Evolutionary conservation across 306 rosid genomes (phyloP).

Genomic region (Begonia peltatifolia): DNA sequence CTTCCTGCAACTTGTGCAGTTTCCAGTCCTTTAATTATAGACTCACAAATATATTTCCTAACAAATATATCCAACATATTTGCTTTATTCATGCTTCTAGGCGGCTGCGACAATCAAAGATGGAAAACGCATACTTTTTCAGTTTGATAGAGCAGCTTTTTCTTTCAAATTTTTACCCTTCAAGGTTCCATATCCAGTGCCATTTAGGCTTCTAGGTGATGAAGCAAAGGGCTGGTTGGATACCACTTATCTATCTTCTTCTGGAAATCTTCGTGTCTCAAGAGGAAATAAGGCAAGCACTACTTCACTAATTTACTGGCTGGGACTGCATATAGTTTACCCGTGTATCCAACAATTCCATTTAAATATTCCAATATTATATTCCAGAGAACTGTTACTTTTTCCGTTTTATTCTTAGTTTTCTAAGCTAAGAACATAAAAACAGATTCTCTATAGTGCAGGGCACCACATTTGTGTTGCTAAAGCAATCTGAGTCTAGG

Average conservation of each 20-base stretch:
- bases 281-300: constrained; percentile 85
- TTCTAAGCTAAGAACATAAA: constrained; percentile 22
- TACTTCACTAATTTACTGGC: constrained; percentile 8
- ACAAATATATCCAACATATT: too few relatives aligned
- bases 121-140: constrained; percentile 76
- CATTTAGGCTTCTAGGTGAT: constrained; percentile 86
- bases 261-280: constrained; percentile 85
- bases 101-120: constrained; percentile 77
- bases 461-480: constrained; percentile 96
- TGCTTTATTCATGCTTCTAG: constrained; percentile 13
- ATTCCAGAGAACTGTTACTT: too few relatives aligned
- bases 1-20: too few relatives aligned
- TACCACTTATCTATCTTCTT: constrained; percentile 73
- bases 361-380: too few relatives aligned
- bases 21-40: too few relatives aligned
- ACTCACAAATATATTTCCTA: too few relatives aligned
- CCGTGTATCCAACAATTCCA: too few relatives aligned
- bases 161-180: constrained; percentile 74
- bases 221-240: constrained; percentile 99
- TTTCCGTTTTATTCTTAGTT: too few relatives aligned
- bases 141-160: constrained; percentile 90
- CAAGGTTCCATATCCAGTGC: constrained; percentile 98
- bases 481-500: constrained; percentile 72
- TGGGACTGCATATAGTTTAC: too few relatives aligned
- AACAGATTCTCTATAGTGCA: constrained; percentile 57